Conservation (phyloP, 306 rosid genomes). For the Rubus parviflorus region DNA sequence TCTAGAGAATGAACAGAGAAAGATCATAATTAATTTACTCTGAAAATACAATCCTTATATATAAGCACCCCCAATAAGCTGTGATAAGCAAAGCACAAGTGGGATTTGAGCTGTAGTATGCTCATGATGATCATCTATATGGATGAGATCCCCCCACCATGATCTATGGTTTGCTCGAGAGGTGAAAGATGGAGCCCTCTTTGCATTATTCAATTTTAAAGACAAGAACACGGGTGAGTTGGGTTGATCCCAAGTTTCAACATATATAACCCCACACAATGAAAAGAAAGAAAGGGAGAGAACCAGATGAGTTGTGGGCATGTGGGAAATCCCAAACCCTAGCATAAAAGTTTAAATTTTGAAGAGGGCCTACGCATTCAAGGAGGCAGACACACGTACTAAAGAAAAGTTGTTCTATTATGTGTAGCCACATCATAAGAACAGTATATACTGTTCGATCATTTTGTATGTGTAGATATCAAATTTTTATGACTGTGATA, state of each 20-base stretch:
- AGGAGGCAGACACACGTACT: slow-evolving; percentile 1
- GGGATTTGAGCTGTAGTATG: slow-evolving; percentile 41
- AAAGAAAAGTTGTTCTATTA: slow-evolving; percentile 6
- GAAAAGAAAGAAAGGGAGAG: background rate
- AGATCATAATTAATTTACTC: background rate
- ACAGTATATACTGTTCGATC: background rate
- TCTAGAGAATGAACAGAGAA: slow-evolving; percentile 7
- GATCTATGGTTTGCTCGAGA: slow-evolving; percentile 20
- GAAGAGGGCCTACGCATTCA: slow-evolving; percentile 19
- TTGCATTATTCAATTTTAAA: slow-evolving; percentile 18
- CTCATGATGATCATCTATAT: slow-evolving; percentile 11
- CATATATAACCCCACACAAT: slow-evolving; percentile 17
- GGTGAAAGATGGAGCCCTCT: slow-evolving; percentile 27
- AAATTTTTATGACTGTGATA: background rate
- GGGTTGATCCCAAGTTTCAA: slow-evolving; percentile 31
- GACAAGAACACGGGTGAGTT: slow-evolving; percentile 48
- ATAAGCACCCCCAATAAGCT: slow-evolving; percentile 21
- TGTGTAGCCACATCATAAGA: background rate
- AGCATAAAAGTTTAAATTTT: background rate
- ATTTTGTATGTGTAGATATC: background rate
- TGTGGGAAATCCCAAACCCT: slow-evolving; percentile 30
- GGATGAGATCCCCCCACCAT: slow-evolving; percentile 26
- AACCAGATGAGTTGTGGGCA: slow-evolving; percentile 26
- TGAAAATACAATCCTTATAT: slow-evolving; percentile 2
- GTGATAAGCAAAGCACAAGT: slow-evolving; percentile 39